phyloP scores from a whole-genome alignment of 805 yeast genomes.

The Groenewaldozyma tartarivorans region DNA sequence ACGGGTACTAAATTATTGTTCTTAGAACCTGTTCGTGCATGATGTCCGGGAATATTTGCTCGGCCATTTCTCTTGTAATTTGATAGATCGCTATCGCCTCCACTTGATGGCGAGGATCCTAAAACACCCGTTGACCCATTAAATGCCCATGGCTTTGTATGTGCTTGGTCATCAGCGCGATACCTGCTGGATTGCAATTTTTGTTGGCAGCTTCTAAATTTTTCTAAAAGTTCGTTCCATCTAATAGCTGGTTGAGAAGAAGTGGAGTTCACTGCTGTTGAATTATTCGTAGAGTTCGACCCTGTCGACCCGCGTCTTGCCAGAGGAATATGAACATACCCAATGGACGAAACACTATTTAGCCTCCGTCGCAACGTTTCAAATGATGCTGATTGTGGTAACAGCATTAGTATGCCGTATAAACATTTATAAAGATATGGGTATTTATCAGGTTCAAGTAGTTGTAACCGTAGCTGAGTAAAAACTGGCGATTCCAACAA shows the following conservation, averaged over 20 bases:
- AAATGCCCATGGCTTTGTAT: not conserved
- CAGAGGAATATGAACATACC: conserved; percentile 24
- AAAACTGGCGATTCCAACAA: conserved; percentile 88
- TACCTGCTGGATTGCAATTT: conserved; percentile 14
- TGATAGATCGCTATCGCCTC: too few relatives aligned
- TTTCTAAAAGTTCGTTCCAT: conserved; percentile 38
- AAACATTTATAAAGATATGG: conserved; percentile 79
- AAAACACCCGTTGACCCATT: not conserved
- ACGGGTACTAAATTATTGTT: not conserved
- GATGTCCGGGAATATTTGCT: not conserved
- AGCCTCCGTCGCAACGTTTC: conserved; percentile 71
- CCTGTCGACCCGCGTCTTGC: conserved; percentile 4
- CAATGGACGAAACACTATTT: conserved; percentile 39
- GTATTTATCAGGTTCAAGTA: conserved; percentile 76
- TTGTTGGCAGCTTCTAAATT: conserved; percentile 39
- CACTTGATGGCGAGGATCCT: not conserved
- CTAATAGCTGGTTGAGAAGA: conserved; percentile 19
- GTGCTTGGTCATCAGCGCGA: not conserved
- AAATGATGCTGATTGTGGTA: conserved; percentile 91
- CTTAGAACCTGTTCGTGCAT: not conserved
- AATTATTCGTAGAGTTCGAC: conserved; percentile 9
- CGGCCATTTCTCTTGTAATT: not conserved
- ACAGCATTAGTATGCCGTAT: conserved; percentile 84
- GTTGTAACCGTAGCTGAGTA: conserved; percentile 72
- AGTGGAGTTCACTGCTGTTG: conserved; percentile 8